Conservation (phyloP, 371 early-diverging fungal genomes). For the Choanephora cucurbitarum region DNA sequence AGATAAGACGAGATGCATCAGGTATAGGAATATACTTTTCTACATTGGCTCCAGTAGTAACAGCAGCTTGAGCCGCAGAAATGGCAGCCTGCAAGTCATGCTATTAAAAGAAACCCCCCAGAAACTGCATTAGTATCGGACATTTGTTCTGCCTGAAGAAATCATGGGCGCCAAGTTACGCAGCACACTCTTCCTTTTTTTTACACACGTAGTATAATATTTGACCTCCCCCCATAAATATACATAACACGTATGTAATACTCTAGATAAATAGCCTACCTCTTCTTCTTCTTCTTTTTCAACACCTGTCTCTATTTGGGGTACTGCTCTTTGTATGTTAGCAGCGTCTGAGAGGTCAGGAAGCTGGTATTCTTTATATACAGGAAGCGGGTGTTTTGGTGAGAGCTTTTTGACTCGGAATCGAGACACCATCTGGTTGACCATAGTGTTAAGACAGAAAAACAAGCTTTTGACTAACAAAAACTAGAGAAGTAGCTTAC, state of each 20-base stretch:
- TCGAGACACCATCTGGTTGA: slow-evolving; percentile 60
- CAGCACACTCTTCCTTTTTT: not conserved
- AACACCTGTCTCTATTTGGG: slow-evolving; percentile 72
- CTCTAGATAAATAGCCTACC: slow-evolving; percentile 41
- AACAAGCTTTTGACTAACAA: slow-evolving; percentile 3
- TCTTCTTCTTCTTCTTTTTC: slow-evolving; percentile 74
- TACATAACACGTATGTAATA: slow-evolving; percentile 9
- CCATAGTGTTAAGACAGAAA: slow-evolving; percentile 13
- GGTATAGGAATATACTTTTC: slow-evolving; percentile 90
- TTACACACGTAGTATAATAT: not conserved
- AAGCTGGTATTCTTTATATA: slow-evolving; percentile 80
- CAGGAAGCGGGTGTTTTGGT: slow-evolving; percentile 77
- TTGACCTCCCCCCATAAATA: slow-evolving; percentile 3
- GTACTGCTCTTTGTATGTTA: slow-evolving; percentile 71
- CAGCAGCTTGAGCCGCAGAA: slow-evolving; percentile 74
- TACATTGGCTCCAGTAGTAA: slow-evolving; percentile 57
- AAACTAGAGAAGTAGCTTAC: not conserved
- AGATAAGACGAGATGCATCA: slow-evolving; percentile 79
- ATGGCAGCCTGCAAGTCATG: slow-evolving; percentile 95
- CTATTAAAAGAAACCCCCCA: slow-evolving; percentile 12
- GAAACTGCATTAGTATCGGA: not conserved
- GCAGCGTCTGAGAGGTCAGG: slow-evolving; percentile 84
- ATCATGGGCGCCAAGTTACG: slow-evolving; percentile 7
- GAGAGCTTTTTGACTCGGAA: slow-evolving; percentile 93
- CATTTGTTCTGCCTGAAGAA: slow-evolving; percentile 1